A percentile compares a stretch with the other conserved stretches of the same genome.
Conservation (phyloP, 371 early-diverging fungal species). For the Smittium culicis region DNA sequence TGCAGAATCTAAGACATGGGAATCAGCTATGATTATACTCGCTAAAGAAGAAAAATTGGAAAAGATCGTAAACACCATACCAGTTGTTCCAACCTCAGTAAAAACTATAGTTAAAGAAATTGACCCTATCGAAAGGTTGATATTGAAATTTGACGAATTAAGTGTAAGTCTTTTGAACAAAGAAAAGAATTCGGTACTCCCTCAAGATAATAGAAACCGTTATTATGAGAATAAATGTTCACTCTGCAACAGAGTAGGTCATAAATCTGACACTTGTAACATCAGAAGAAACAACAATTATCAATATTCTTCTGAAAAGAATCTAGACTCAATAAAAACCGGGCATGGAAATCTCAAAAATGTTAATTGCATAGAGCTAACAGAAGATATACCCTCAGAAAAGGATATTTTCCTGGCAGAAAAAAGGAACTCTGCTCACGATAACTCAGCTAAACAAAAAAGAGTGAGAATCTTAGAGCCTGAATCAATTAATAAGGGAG, state of each 20-base stretch:
- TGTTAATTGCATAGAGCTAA: neutral
- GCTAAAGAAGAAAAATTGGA: neutral
- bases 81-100: neutral
- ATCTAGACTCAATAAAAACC: neutral
- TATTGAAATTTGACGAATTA: neutral
- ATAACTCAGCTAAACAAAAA: neutral
- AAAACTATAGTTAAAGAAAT: conserved; percentile 1
- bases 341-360: neutral
- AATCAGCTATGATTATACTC: neutral
- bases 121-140: conserved; percentile 5
- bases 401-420: neutral
- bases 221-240: neutral
- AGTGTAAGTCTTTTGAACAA: neutral
- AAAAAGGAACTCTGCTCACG: neutral
- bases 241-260: neutral
- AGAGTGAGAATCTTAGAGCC: too few relatives aligned
- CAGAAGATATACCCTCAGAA: neutral
- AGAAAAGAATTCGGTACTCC: neutral
- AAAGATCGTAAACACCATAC: neutral
- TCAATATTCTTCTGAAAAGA: too few relatives aligned
- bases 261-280: neutral
- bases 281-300: too few relatives aligned
- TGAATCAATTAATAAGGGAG: neutral
- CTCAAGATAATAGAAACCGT: neutral
- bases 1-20: neutral